Evolutionary conservation across 345 rosid species (phyloP).

Genomic region (Salix exigua): DNA sequence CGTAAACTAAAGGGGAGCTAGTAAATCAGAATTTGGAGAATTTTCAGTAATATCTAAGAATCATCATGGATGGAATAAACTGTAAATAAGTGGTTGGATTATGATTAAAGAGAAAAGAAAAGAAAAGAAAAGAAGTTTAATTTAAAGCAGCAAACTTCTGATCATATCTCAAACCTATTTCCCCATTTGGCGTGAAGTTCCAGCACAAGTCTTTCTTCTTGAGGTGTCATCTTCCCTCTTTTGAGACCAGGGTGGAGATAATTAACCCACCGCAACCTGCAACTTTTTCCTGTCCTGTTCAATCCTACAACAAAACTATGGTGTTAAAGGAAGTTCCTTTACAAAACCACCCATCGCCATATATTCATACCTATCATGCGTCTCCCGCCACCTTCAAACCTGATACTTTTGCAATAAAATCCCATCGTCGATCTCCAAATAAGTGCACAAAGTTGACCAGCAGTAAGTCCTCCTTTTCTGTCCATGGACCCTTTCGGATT

Average conservation of each 20-base stretch:
- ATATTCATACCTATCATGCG: constrained; percentile 66
- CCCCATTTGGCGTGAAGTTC: constrained; percentile 97
- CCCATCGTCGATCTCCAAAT: constrained; percentile 98
- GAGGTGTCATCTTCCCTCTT: constrained; percentile 93
- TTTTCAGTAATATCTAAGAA: background rate
- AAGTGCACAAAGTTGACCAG: constrained; percentile 81
- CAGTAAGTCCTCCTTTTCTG: constrained; percentile 84
- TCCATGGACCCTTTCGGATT: constrained; percentile 91
- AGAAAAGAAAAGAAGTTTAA: background rate
- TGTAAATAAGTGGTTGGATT: background rate
- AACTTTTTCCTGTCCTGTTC: constrained; percentile 97
- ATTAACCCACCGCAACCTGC: constrained; percentile 99
- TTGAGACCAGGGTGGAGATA: constrained; percentile 96
- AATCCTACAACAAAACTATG: constrained; percentile 85
- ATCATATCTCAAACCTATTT: constrained; percentile 58
- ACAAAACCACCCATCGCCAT: constrained; percentile 46
- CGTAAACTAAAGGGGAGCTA: background rate
- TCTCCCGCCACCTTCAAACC: constrained; percentile 99
- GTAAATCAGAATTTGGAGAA: background rate
- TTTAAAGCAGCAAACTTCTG: background rate
- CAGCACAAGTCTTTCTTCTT: constrained; percentile 83
- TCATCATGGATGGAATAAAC: background rate
- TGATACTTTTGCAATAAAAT: constrained; percentile 96
- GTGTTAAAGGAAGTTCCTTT: constrained; percentile 50
- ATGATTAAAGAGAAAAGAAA: background rate